phyloP scores from a whole-genome alignment of 108 stramenopile species.

The Aurantiochytrium sp. region DNA sequence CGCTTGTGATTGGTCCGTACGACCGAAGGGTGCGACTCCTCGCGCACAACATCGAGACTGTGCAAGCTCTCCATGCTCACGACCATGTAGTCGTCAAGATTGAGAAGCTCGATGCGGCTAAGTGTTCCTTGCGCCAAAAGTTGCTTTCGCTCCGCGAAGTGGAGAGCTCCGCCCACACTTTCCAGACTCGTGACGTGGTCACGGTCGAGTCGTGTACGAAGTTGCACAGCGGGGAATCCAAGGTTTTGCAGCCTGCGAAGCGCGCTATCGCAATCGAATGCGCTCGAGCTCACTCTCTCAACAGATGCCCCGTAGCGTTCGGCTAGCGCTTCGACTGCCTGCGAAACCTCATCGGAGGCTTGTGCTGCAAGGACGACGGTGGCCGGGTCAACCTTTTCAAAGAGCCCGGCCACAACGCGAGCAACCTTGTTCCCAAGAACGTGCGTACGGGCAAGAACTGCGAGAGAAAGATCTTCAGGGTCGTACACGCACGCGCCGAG shows the following conservation, averaged over 20 bases:
- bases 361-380: not conserved
- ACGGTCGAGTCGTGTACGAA: not conserved
- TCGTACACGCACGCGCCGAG: not conserved
- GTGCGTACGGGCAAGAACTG: not conserved
- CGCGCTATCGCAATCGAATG: not conserved
- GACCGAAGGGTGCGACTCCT: not conserved
- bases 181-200: not conserved
- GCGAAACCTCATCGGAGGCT: not conserved
- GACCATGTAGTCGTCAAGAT: not conserved
- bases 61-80: not conserved
- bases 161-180: not conserved
- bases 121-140: not conserved
- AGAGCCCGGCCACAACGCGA: not conserved
- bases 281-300: not conserved
- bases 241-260: not conserved
- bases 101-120: not conserved
- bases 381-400: not conserved
- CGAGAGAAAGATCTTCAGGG: not conserved
- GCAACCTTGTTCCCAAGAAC: not conserved
- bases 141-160: not conserved
- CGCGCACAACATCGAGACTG: not conserved
- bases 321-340: not conserved
- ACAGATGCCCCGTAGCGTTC: not conserved
- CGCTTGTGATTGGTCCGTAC: not conserved
- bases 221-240: not conserved